These are phyloP conservation scores for Sphaerulina vaccinii DNA, from an alignment of 2,329 filamentous ascomycete species.

Conservation along the genomic window DNA sequence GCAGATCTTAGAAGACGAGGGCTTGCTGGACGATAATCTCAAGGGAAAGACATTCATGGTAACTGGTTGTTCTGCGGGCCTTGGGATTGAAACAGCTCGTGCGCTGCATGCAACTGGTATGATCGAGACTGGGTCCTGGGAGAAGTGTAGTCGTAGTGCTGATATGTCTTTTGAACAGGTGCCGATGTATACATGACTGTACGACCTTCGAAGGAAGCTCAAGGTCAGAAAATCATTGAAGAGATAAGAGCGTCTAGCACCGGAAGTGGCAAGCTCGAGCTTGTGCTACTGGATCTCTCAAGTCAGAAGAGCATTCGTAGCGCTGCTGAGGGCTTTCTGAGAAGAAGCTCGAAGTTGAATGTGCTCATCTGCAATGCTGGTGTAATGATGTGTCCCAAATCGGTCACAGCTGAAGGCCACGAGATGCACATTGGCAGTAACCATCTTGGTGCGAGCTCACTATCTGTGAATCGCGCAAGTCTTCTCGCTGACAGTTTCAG, in stretches of 20 bases:
- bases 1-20: conserved; percentile 14
- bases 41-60: conserved; percentile 12
- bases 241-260: background rate
- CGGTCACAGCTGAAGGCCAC: conserved; percentile 26
- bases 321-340: conserved; percentile 26
- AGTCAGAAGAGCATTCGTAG: conserved; percentile 32
- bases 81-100: conserved; percentile 15
- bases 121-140: background rate
- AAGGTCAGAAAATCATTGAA: conserved; percentile 1
- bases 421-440: conserved; percentile 55
- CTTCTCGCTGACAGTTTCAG: background rate
- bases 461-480: background rate
- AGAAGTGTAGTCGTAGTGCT: background rate
- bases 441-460: conserved; percentile 40
- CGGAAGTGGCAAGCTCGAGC: conserved; percentile 6
- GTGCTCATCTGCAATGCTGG: conserved; percentile 19
- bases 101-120: conserved; percentile 8
- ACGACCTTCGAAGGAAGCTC: conserved; percentile 1
- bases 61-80: conserved; percentile 14
- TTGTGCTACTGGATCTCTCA: conserved; percentile 29
- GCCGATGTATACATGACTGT: conserved; percentile 12
- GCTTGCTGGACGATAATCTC: conserved; percentile 6
- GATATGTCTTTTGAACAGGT: background rate
- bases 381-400: conserved; percentile 13
- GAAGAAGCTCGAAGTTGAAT: conserved; percentile 10